Evolutionary conservation across 1,139 yeast genomes (phyloP), one percentile per base, ranked within the genome.

Genomic region (Suhomyces maxii): DNA sequence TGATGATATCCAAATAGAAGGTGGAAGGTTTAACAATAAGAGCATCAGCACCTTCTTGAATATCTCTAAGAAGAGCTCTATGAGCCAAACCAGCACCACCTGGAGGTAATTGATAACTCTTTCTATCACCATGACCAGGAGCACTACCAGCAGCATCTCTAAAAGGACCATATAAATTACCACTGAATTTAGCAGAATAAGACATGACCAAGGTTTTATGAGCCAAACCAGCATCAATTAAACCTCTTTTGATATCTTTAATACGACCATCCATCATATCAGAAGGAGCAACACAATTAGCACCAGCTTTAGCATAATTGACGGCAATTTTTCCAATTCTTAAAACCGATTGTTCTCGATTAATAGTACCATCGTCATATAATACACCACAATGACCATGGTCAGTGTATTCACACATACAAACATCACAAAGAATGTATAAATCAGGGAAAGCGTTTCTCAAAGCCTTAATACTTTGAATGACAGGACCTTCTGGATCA

Each of bases 211-310:
- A 82, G 47, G 91, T 84, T 63, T 85, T 83, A 68, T 93, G 96
- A 26, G 96, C 96, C 48, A 93, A 68, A 18, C 84, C 86, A n/a
- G 88, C 91, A 41, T 83, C 83, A 45, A 93, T 83, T 38, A 93
- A 76, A 1, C 96, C 98, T 43, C 74, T 71, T 66, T 95, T 93
- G 66, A 93, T 93, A 46, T 89, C 98, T 52, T 79, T 77, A 54
- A 95, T 83, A 59, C 99, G 80, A 23, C 99, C 99, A 64, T 93
- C 99, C 63, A 91, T 85, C 99, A 95, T 93, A 65, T 93, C 99
- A 11, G 96, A 86, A 13, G 99, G 99, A 1, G 99, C 98, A 35
- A 93, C 97, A 46, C 90, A 86, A 64, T 93, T 79, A 2, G 97
- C 97, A 44, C 98, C 99, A 0, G 99, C 98, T 57, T 77, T 80